A percentile compares a stretch with the other conserved stretches of the same genome.
phyloP scores from a whole-genome alignment of 371 early-diverging fungal genomes.

The Funneliformis caledonium region DNA sequence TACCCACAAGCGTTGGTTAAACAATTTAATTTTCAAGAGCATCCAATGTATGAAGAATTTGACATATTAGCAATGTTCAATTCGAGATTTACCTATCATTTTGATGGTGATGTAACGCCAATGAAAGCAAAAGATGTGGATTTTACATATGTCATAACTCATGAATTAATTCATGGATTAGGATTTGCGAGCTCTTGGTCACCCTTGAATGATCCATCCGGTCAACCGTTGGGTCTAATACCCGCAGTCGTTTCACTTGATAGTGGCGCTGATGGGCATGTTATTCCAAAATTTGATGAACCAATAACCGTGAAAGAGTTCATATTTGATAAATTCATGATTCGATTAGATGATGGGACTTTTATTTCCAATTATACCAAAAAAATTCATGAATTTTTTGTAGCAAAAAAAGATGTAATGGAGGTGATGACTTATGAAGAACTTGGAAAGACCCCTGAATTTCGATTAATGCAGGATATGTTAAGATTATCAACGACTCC shows the following conservation, averaged over 20 bases:
- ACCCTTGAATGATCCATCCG: slow-evolving; percentile 35
- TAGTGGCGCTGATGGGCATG: neutral
- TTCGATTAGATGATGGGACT: neutral
- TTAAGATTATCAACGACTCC: slow-evolving; percentile 39
- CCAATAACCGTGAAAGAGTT: slow-evolving; percentile 23
- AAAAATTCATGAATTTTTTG: slow-evolving; percentile 1
- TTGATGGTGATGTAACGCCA: slow-evolving; percentile 50
- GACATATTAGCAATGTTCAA: slow-evolving; percentile 41
- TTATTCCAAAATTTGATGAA: neutral
- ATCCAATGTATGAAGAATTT: neutral
- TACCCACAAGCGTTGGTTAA: slow-evolving; percentile 71
- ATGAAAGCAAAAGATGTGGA: slow-evolving; percentile 52
- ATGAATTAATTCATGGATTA: slow-evolving; percentile 70
- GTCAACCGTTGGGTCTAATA: slow-evolving; percentile 34
- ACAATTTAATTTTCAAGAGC: slow-evolving; percentile 50
- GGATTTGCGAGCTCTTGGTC: slow-evolving; percentile 60
- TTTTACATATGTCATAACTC: slow-evolving; percentile 59
- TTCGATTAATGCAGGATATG: slow-evolving; percentile 39
- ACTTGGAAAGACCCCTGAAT: slow-evolving; percentile 32
- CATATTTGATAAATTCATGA: slow-evolving; percentile 39
- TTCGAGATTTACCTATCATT: slow-evolving; percentile 46
- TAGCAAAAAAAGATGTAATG: neutral
- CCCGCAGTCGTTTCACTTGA: neutral
- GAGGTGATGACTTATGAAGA: neutral
- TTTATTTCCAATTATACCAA: neutral